These are phyloP conservation scores for Bolboschoenoplectus hybrid DNA, from an alignment of 202 grass and related monocot species.

Conservation along the genomic window DNA sequence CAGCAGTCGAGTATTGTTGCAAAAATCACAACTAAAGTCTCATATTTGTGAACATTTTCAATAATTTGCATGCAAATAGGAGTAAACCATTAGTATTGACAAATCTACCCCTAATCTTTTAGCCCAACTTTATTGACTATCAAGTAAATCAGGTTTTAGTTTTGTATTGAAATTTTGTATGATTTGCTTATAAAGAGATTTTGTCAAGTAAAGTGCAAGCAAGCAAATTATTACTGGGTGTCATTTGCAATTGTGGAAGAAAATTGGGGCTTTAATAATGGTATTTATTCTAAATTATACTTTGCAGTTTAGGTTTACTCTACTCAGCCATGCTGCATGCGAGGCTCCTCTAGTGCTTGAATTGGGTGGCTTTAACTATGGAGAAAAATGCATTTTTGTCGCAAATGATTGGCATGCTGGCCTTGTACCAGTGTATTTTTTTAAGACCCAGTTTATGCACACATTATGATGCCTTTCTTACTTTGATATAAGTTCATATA, in stretches of 20 bases:
- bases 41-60: neutral
- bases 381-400: slow-evolving; percentile 84
- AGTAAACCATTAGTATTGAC: neutral
- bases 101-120: too few relatives aligned
- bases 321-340: slow-evolving; percentile 83
- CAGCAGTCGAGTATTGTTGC: neutral
- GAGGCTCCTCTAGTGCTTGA: slow-evolving; percentile 94
- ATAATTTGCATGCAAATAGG: neutral
- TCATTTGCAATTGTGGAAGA: neutral
- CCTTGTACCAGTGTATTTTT: slow-evolving; percentile 89
- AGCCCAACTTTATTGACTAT: too few relatives aligned
- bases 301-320: slow-evolving; percentile 94
- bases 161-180: too few relatives aligned
- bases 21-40: neutral
- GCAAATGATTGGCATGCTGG: slow-evolving; percentile 99
- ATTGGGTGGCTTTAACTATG: slow-evolving; percentile 93
- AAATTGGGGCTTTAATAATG: neutral
- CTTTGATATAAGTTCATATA: slow-evolving; percentile 29
- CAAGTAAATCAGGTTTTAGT: too few relatives aligned
- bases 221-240: neutral
- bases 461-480: slow-evolving; percentile 7
- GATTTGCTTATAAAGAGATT: too few relatives aligned
- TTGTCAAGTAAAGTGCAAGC: neutral
- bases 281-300: neutral
- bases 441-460: slow-evolving; percentile 10